Percentiles rank a stretch among this genome's conserved stretches.
phyloP scores from a whole-genome alignment of 2,329 filamentous ascomycete species.

The Aspergillus hortae region DNA sequence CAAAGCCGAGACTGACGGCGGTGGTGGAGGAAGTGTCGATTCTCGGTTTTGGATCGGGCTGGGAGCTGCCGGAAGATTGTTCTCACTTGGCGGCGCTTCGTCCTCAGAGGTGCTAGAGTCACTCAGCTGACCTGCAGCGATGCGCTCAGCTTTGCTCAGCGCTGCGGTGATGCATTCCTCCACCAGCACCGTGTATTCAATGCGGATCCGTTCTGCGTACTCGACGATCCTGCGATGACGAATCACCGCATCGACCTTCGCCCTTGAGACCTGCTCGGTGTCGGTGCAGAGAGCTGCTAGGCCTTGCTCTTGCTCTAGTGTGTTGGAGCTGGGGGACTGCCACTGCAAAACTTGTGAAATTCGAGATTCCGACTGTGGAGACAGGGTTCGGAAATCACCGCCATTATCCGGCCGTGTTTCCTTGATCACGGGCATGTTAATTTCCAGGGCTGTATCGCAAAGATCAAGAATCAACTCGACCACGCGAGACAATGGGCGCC shows the following conservation, averaged over 20 bases:
- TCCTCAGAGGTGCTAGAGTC: slow-evolving; percentile 68
- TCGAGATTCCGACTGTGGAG: slow-evolving; percentile 90
- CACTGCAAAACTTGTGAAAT: slow-evolving; percentile 94
- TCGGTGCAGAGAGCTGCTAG: slow-evolving; percentile 83
- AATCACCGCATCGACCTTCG: slow-evolving; percentile 90
- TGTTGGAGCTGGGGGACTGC: slow-evolving; percentile 90
- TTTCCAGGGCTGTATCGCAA: slow-evolving; percentile 92
- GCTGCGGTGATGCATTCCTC: slow-evolving; percentile 95
- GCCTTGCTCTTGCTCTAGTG: slow-evolving; percentile 88
- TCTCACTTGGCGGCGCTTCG: slow-evolving; percentile 45
- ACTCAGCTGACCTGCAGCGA: slow-evolving; percentile 78
- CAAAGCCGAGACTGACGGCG: slow-evolving; percentile 46
- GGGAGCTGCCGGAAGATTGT: slow-evolving; percentile 5
- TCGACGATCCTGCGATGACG: slow-evolving; percentile 91
- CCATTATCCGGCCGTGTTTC: slow-evolving; percentile 63
- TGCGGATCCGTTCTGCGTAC: slow-evolving; percentile 89
- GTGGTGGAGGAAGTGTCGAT: slow-evolving; percentile 12
- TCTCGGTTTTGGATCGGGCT: slow-evolving; percentile 10
- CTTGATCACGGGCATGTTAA: slow-evolving; percentile 90
- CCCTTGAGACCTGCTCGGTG: slow-evolving; percentile 76
- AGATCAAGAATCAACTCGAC: slow-evolving; percentile 92
- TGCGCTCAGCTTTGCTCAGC: slow-evolving; percentile 80
- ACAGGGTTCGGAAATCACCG: slow-evolving; percentile 85
- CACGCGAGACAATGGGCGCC: slow-evolving; percentile 84
- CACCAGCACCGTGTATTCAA: slow-evolving; percentile 88